phyloP scores from a whole-genome alignment of 2,329 filamentous ascomycete species.

The Penicillium sp. region DNA sequence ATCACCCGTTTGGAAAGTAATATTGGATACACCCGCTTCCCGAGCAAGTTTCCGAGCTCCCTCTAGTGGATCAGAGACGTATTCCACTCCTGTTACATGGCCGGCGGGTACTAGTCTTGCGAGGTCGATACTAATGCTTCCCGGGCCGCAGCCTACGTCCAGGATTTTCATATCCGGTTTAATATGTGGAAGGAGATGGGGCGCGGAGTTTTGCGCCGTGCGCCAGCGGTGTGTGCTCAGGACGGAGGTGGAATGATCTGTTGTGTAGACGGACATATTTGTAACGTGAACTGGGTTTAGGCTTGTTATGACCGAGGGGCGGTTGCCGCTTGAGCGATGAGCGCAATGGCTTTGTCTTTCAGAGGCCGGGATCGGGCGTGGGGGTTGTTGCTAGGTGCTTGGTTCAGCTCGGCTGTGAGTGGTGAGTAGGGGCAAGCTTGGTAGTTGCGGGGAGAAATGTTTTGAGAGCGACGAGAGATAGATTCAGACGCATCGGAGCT shows the following conservation, averaged over 20 bases:
- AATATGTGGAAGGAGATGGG: slow-evolving; percentile 43
- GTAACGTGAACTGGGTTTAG: neutral
- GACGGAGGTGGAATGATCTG: slow-evolving; percentile 40
- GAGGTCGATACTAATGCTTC: neutral
- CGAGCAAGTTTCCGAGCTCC: neutral
- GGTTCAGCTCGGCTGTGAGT: too few relatives aligned
- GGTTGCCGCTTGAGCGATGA: too few relatives aligned
- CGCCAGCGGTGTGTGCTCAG: slow-evolving; percentile 38
- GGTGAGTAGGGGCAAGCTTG: too few relatives aligned
- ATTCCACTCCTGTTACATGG: neutral
- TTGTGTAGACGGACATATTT: slow-evolving; percentile 34
- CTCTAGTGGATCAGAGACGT: neutral
- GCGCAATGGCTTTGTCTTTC: too few relatives aligned
- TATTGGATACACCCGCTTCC: slow-evolving; percentile 22
- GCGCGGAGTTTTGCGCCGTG: slow-evolving; percentile 36
- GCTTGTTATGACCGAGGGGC: neutral
- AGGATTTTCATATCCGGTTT: slow-evolving; percentile 38
- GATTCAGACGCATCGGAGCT: too few relatives aligned
- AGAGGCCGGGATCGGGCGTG: too few relatives aligned
- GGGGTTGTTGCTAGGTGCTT: too few relatives aligned
- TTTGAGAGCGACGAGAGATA: too few relatives aligned
- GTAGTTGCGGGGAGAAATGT: too few relatives aligned
- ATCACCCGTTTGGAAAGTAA: slow-evolving; percentile 39
- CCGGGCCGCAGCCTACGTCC: slow-evolving; percentile 23
- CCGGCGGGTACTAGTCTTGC: neutral